Conservation (phyloP, 495 filamentous ascomycete species). For the Aspergillus avenaceus region DNA sequence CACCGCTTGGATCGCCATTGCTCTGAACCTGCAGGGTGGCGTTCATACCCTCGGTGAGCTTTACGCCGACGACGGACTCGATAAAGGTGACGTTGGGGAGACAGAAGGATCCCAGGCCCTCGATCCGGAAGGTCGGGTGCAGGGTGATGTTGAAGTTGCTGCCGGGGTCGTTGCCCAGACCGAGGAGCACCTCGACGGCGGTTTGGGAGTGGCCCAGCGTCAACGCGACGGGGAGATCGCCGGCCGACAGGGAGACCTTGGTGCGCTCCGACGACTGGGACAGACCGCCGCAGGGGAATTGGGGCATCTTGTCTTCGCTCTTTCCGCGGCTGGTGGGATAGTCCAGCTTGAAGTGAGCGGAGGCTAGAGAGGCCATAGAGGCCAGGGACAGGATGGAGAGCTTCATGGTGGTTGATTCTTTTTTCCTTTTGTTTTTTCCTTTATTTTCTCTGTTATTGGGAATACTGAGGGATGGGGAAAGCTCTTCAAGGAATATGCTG, state of each 20-base stretch:
- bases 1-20: conserved; percentile 46
- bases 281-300: conserved; percentile 57
- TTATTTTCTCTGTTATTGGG: too few species aligned
- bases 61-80: conserved; percentile 27
- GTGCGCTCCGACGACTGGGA: conserved; percentile 48
- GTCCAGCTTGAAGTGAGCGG: conserved; percentile 58
- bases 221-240: conserved; percentile 49
- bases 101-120: conserved; percentile 56
- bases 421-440: too few species aligned
- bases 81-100: conserved; percentile 40
- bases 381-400: conserved; percentile 23
- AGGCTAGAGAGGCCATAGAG: conserved; percentile 34
- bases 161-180: conserved; percentile 48
- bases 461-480: neutral
- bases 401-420: conserved; percentile 24
- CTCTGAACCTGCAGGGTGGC: conserved; percentile 63
- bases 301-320: conserved; percentile 42
- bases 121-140: conserved; percentile 40
- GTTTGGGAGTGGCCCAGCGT: conserved; percentile 53
- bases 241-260: conserved; percentile 39
- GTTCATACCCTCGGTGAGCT: conserved; percentile 47
- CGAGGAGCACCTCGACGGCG: conserved; percentile 53
- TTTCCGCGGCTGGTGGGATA: conserved; percentile 55
- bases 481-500: too few species aligned
- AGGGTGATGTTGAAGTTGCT: conserved; percentile 54